Base-by-base conservation (phyloP, 208 protist species). In the Herpetomonas tarakana region DNA sequence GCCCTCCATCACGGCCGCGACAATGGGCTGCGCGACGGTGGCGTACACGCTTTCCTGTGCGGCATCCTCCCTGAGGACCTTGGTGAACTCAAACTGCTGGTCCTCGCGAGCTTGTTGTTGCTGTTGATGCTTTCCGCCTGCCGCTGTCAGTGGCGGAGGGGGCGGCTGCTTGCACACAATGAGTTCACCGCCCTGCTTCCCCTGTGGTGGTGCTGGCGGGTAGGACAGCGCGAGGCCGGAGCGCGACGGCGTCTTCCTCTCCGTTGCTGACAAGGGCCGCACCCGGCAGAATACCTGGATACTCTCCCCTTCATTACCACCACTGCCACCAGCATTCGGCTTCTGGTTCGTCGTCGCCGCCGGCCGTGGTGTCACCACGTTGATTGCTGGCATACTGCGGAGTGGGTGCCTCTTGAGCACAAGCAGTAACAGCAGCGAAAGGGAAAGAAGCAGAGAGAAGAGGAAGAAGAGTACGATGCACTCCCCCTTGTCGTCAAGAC, bases 1-100 rank as follows among this genome's bases (percentile, higher is more conserved):
- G 41, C 94, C 91, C 6, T 78, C 41, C 68, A 97, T 83, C 6
- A 96, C 88, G 72, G 97, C 92, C 39, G 79, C 75, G 28, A 98
- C 77, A 26, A 97, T 83, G 28, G 91, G 86, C 19, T 54, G 62
- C n/a, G 86, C 96, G 18, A 97, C 74, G 52, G 86, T 72, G 0
- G 82, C 68, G 68, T 91, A 98, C 18, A 98, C 79, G 25, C 82
- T 77, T 0, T 66, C 51, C 71, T 97, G 94, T 38, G 58, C 51
- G 3, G 76, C 64, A 2, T 78, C 46, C 9, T 70, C 74, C 11
- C 38, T 47, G 30, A 91, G 86, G 7, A 93, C 81, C 22, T 74
- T 60, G 19, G 81, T 81, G 49, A 94, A 96, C 21, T 72, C 75
- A 56, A 83, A 92, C 22, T 64, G 27, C 59, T 84, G 63, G 4